A percentile compares a stretch with the other conserved stretches of the same genome.
phyloP scores from a whole-genome alignment of 176 grass and related monocot species.

The Triticum monococcum region DNA sequence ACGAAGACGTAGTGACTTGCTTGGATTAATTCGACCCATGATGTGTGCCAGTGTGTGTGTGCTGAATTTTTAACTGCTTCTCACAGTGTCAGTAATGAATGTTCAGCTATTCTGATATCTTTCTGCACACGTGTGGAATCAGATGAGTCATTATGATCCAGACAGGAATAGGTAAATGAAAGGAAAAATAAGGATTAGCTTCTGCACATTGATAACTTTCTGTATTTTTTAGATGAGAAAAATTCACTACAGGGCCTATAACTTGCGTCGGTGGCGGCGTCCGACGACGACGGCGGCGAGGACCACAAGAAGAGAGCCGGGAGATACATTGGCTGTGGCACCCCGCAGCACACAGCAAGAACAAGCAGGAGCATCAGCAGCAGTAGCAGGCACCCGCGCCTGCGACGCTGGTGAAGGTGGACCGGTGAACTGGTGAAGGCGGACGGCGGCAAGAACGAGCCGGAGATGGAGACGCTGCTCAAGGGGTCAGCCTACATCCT shows the following conservation, averaged over 20 bases:
- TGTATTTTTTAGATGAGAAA: too few species aligned
- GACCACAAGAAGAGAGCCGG: slow-evolving; percentile 13
- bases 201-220: too few species aligned
- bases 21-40: not conserved
- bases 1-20: not conserved
- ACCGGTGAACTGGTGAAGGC: too few species aligned
- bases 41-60: not conserved
- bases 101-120: not conserved
- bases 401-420: slow-evolving; percentile 74
- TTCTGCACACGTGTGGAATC: not conserved
- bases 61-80: not conserved
- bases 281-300: slow-evolving; percentile 31
- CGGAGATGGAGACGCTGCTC: slow-evolving; percentile 92
- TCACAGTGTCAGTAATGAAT: not conserved
- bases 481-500: slow-evolving; percentile 98
- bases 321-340: slow-evolving; percentile 37
- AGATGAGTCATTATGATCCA: not conserved
- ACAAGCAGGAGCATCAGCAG: slow-evolving; percentile 8
- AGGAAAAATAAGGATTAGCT: too few species aligned
- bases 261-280: slow-evolving; percentile 52
- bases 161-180: too few species aligned
- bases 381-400: slow-evolving; percentile 35
- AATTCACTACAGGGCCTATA: too few species aligned
- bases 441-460: slow-evolving; percentile 61
- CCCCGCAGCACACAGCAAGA: slow-evolving; percentile 49